Percentiles rank a stretch among this genome's conserved stretches.
These are phyloP conservation scores for Pythium apleroticum DNA, from an alignment of 352 stramenopile genomes.

Conservation along the genomic window DNA sequence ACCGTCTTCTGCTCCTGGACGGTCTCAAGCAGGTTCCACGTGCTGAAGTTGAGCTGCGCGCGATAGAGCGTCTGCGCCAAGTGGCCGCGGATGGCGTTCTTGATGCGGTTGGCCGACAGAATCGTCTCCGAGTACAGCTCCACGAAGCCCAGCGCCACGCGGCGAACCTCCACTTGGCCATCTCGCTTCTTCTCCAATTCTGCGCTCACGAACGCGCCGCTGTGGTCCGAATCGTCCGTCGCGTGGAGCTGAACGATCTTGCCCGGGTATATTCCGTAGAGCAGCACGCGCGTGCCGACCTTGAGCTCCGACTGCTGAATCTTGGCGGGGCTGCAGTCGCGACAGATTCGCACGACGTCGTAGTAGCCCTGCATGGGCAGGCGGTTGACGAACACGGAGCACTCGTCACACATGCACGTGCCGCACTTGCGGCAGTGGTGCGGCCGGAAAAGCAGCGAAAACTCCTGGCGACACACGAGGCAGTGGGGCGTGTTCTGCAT, in stretches of 20 bases:
- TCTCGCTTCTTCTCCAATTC: slow-evolving; percentile 44
- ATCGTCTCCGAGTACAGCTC: slow-evolving; percentile 80
- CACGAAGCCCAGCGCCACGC: slow-evolving; percentile 66
- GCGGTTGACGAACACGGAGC: slow-evolving; percentile 70
- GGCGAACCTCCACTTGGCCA: slow-evolving; percentile 27
- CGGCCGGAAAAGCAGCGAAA: slow-evolving; percentile 72
- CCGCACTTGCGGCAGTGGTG: slow-evolving; percentile 85
- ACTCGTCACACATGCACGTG: slow-evolving; percentile 85
- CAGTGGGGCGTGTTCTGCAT: slow-evolving; percentile 73
- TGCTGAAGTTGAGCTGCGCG: slow-evolving; percentile 84
- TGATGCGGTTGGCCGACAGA: slow-evolving; percentile 80
- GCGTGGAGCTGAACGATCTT: slow-evolving; percentile 65
- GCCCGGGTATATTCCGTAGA: slow-evolving; percentile 70
- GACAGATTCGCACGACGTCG: slow-evolving; percentile 78
- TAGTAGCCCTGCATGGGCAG: slow-evolving; percentile 85
- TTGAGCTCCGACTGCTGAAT: slow-evolving; percentile 70
- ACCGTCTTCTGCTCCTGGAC: slow-evolving; percentile 83
- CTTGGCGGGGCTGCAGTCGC: slow-evolving; percentile 73
- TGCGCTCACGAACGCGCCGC: slow-evolving; percentile 59
- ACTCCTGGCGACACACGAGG: slow-evolving; percentile 74
- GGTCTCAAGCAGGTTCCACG: slow-evolving; percentile 80
- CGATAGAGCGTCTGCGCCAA: slow-evolving; percentile 76
- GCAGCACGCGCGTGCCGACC: slow-evolving; percentile 66
- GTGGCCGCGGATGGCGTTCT: slow-evolving; percentile 68
- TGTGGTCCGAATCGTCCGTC: slow-evolving; percentile 54